phyloP scores from a whole-genome alignment of 352 stramenopile species.

The Phytophthora fragariae region DNA sequence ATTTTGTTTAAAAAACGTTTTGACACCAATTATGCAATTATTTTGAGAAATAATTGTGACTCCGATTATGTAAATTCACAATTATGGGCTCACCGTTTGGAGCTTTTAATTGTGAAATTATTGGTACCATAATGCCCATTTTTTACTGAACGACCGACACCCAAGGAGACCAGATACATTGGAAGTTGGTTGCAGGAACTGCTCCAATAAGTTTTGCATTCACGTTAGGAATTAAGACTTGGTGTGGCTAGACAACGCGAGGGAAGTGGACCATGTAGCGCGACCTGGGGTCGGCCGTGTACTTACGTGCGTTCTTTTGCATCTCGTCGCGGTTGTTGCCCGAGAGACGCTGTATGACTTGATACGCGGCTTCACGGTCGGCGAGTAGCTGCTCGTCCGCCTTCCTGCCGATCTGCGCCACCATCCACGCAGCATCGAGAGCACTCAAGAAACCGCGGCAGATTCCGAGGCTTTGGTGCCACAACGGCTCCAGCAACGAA shows the following conservation, averaged over 20 bases:
- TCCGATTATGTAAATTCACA: too few species aligned
- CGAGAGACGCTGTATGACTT: slow-evolving; percentile 66
- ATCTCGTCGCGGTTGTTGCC: slow-evolving; percentile 62
- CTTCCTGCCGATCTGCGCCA: slow-evolving; percentile 64
- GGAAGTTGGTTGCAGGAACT: too few species aligned
- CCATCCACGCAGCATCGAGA: slow-evolving; percentile 74
- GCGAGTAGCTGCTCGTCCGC: slow-evolving; percentile 71
- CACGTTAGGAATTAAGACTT: too few species aligned
- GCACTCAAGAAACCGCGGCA: slow-evolving; percentile 79
- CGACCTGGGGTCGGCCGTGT: slow-evolving; percentile 68
- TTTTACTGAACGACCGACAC: too few species aligned
- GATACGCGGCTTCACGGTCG: slow-evolving; percentile 70
- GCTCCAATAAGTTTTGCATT: too few species aligned
- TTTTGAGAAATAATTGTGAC: too few species aligned
- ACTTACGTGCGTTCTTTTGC: slow-evolving; percentile 81
- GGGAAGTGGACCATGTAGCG: slow-evolving; percentile 73
- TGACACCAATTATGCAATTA: too few species aligned
- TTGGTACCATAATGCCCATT: too few species aligned
- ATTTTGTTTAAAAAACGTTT: too few species aligned
- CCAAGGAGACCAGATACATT: too few species aligned
- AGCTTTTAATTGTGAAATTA: too few species aligned
- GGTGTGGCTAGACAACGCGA: slow-evolving; percentile 27
- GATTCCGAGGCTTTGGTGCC: slow-evolving; percentile 73
- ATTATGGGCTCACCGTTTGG: too few species aligned
- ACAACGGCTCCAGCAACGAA: slow-evolving; percentile 79